Base-by-base conservation (phyloP, 495 filamentous ascomycete species). In the Bombardia bombarda region DNA sequence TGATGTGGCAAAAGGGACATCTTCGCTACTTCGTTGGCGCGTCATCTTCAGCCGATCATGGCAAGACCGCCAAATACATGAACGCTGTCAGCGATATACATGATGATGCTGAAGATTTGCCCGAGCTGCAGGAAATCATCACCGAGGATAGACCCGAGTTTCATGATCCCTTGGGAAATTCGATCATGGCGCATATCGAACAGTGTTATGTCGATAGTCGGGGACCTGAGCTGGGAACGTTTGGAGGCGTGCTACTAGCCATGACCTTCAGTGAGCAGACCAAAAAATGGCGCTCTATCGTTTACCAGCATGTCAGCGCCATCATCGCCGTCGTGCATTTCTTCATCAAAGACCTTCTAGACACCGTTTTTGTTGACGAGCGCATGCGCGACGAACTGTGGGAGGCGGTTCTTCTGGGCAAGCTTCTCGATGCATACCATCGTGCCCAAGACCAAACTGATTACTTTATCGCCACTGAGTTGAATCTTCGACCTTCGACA, bases 261-360 rank as follows among this genome's bases (percentile, higher is more conserved):
- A 69, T 48, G 3, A 52, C 70, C 3, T 72, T 78, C 54, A 69
- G 69, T 23, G 61, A 71, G 26, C 75, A 82, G 48, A 68, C 74
- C 0, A 47, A 36, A 3, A 78, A 74, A 19, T 82, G 73, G 76
- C 14, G 22, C 0, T 4, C 4, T 10, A 42, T 50, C 10, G 32
- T 36, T 5, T 8, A 8, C 3, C 7, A 7, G 3, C 40, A 42
- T 22, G 30, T 42, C 24, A 19, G 19, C 3, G n/a, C 18, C 17
- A 18, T 24, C 4, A 69, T 79, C 17, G 32, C 43, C 12, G 35
- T 58, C 2, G 63, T 79, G 1, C 70, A 80, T 26, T 42, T 18
- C 3, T 83, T 76, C 47, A 75, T 75, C 21, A 21, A 47, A 0
- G 47, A 45, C 2, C 45, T 66, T 0, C 42, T 83, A 16, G 16